Evolutionary conservation across 345 rosid genomes (phyloP).

Genomic region (Eucalyptus caleyi): DNA sequence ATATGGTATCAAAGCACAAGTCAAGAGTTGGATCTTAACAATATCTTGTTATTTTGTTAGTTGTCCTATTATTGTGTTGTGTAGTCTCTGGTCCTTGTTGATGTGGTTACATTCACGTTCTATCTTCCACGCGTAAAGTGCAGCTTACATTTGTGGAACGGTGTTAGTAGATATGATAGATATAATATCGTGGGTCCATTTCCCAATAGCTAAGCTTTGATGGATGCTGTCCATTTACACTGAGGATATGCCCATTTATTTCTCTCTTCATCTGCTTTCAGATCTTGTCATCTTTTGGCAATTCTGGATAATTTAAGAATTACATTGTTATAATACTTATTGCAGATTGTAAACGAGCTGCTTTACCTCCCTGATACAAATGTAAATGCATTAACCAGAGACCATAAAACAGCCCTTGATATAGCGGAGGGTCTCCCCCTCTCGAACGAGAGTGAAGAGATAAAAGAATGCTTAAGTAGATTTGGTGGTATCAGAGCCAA

Average conservation of each 20-base stretch:
- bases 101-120: background rate
- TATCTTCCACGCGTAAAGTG: background rate
- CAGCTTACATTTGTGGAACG: background rate
- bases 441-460: slow-evolving; percentile 57
- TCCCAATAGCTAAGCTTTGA: background rate
- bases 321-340: background rate
- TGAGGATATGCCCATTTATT: background rate
- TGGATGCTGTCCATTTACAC: background rate
- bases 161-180: background rate
- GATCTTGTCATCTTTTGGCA: background rate
- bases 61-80: background rate
- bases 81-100: background rate
- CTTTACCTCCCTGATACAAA: slow-evolving; percentile 55
- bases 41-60: background rate
- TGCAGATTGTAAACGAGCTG: slow-evolving; percentile 72
- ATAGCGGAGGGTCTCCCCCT: slow-evolving; percentile 75
- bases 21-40: background rate
- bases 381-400: slow-evolving; percentile 71
- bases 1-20: background rate
- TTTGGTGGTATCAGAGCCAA: slow-evolving; percentile 68
- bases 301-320: background rate
- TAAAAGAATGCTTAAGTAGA: slow-evolving; percentile 42
- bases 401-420: slow-evolving; percentile 72
- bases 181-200: background rate
- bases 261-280: background rate